Conservation (phyloP, 805 yeast species). For the Nakazawaea ishiwadae region DNA sequence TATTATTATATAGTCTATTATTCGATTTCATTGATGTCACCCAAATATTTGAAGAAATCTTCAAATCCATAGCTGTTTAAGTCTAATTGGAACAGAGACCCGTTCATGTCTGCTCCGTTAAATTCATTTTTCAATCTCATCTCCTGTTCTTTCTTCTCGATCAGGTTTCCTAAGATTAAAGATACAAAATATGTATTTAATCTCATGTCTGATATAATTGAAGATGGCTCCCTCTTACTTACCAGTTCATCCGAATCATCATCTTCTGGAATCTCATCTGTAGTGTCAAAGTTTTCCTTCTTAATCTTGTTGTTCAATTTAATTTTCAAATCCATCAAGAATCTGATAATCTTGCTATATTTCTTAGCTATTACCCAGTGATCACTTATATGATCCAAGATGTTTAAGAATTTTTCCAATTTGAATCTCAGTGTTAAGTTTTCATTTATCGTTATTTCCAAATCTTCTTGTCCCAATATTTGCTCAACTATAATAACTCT, state of each 20-base stretch:
- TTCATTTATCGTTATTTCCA: constrained; percentile 1
- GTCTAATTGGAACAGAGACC: constrained; percentile 17
- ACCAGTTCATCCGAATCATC: constrained; percentile 17
- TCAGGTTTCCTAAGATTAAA: constrained; percentile 23
- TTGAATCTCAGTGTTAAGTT: constrained; percentile 1
- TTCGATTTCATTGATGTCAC: constrained; percentile 14
- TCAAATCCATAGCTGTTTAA: constrained; percentile 20
- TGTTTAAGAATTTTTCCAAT: constrained; percentile 15
- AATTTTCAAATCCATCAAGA: constrained; percentile 21
- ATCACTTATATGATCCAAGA: constrained; percentile 20
- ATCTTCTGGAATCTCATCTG: constrained; percentile 24
- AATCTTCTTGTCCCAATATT: constrained; percentile 10
- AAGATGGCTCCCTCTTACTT: constrained; percentile 28
- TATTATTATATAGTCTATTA: no score
- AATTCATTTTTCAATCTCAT: constrained; percentile 1
- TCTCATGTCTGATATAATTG: constrained; percentile 31
- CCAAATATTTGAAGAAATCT: constrained; percentile 25
- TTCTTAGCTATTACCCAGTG: constrained; percentile 25
- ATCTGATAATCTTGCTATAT: constrained; percentile 23
- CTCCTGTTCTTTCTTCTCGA: constrained; percentile 16
- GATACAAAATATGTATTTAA: constrained; percentile 26
- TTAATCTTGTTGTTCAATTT: constrained; percentile 5
- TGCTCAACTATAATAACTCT: constrained; percentile 27
- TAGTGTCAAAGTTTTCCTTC: background rate
- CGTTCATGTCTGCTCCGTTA: constrained; percentile 11